Conservation (phyloP, 2,329 filamentous ascomycete genomes). For the Sclerotinia nivalis region DNA sequence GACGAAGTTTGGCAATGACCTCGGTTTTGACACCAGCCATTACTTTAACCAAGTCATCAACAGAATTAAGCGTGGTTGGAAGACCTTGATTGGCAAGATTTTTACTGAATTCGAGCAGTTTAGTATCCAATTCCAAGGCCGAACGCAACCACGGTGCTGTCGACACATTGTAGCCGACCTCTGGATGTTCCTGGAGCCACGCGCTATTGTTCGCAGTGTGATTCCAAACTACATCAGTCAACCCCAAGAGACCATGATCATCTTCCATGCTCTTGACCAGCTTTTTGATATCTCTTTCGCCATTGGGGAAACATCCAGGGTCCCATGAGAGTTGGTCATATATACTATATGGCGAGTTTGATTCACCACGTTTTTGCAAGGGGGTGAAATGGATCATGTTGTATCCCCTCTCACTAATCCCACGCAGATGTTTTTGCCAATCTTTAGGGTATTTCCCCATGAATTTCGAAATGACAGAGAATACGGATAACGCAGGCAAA, state of each 20-base stretch:
- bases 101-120: conserved; percentile 65
- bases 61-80: conserved; percentile 69
- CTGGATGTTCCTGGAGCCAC: conserved; percentile 92
- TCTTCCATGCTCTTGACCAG: conserved; percentile 81
- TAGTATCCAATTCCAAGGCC: conserved; percentile 75
- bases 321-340: conserved; percentile 92
- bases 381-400: conserved; percentile 99
- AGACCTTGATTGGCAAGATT: conserved; percentile 68
- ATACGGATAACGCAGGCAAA: conserved; percentile 83
- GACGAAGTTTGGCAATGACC: conserved; percentile 72
- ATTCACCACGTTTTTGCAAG: conserved; percentile 81
- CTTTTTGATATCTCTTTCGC: conserved; percentile 76
- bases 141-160: conserved; percentile 79
- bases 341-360: conserved; percentile 96
- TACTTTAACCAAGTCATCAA: conserved; percentile 73
- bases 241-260: conserved; percentile 78
- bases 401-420: conserved; percentile 89
- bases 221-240: conserved; percentile 97
- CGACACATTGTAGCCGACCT: conserved; percentile 89
- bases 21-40: conserved; percentile 83
- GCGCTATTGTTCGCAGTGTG: conserved; percentile 95
- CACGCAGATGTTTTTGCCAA: conserved; percentile 85
- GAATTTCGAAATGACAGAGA: conserved; percentile 96
- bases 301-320: conserved; percentile 74
- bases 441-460: conserved; percentile 90